Evolutionary conservation across 306 rosid genomes (phyloP), one percentile per base, ranked within the genome.

Genomic region (Hippophae rhamnoides): DNA sequence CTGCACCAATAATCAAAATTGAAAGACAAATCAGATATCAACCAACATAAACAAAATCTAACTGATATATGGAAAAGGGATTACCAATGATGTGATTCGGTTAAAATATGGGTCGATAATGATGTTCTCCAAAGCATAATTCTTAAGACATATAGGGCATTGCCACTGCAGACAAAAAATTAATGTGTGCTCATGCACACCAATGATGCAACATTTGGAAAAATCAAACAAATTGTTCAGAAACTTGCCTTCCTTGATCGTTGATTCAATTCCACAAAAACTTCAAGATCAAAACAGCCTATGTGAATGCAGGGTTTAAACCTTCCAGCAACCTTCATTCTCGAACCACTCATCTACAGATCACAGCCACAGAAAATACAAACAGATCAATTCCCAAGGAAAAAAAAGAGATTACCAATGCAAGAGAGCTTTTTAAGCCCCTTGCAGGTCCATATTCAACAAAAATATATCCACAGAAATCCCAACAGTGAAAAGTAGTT

Each of bases 291-390:
- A 67, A 93, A 93, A 79, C 97, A 93, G 60, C 94, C 94, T 81
- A 93, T 80, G 78, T 93, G 99, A 69, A 63, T 74, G 74, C 99
- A 93, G 57, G 97, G 97, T 72, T 88, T 93, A 67, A 93, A 93
- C 76, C 99, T 84, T 78, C 97, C 99, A 60, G 99, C 95, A 64
- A 88, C 72, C 82, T 89, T 93, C 90, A 93, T 93, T 75, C 99
- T 93, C 31, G 95, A 88, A 66, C 99, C 99, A 74, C 99, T 93
- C 97, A 93, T 86, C 99, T 93, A 65, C 49, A 71, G 44, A 64
- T 62, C 61, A 58, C 58, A 75, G 44, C 72, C 66, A 58, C 12
- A 43, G 49, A 43, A 43, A 47, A 60, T 59, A 64, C 13, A 41
- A 12, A 52, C 41, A 54, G 6, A 63, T 54, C 47, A 57, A 71